phyloP scores from a whole-genome alignment of 208 protist genomes.

The Trypanosoma cruzi region DNA sequence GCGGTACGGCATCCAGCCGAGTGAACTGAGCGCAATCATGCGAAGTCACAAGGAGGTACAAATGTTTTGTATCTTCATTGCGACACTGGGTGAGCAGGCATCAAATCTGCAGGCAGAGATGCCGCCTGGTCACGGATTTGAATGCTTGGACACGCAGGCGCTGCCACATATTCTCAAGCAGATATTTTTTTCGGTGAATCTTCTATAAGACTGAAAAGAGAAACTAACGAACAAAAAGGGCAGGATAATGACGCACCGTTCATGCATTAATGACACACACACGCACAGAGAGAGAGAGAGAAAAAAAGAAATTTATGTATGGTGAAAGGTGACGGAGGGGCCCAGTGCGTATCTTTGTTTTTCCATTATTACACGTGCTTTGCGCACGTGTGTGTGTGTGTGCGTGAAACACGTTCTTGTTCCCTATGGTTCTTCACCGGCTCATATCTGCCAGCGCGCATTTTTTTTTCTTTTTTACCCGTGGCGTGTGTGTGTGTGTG shows the following conservation, averaged over 20 bases:
- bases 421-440: too few relatives aligned
- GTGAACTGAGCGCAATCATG: slow-evolving; percentile 78
- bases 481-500: too few relatives aligned
- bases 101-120: slow-evolving; percentile 74
- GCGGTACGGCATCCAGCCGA: slow-evolving; percentile 89
- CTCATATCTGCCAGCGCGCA: too few relatives aligned
- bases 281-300: too few relatives aligned
- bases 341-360: neutral
- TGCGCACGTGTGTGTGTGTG: too few relatives aligned
- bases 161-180: slow-evolving; percentile 88
- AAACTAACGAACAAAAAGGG: neutral
- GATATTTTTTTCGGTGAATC: slow-evolving; percentile 82
- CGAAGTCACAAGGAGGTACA: slow-evolving; percentile 75
- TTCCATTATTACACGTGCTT: neutral
- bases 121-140: slow-evolving; percentile 81
- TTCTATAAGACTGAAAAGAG: slow-evolving; percentile 43
- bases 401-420: too few relatives aligned
- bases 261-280: too few relatives aligned
- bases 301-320: slow-evolving; percentile 1
- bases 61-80: slow-evolving; percentile 93
- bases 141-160: slow-evolving; percentile 87
- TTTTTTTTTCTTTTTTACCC: neutral
- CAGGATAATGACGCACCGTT: neutral
- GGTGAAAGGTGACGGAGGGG: neutral
- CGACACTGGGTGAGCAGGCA: slow-evolving; percentile 79